Evolutionary conservation across 768 basidiomycete species (phyloP), one percentile per base, ranked within the genome.

Genomic region (Amanita fuliginea): DNA sequence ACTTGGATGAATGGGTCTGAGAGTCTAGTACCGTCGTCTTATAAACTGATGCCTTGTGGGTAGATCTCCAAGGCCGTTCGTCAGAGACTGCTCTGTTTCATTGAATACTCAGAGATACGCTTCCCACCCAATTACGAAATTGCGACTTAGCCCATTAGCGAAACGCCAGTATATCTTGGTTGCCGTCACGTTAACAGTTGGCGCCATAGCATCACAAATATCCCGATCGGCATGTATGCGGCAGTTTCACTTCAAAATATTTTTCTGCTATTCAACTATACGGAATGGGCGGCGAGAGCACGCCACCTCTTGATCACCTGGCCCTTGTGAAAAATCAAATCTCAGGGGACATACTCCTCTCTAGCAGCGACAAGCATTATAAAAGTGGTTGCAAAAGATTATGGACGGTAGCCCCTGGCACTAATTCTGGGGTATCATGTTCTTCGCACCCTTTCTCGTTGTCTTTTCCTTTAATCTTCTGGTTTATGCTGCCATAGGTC

Each of bases 401-500:
- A 6, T 6, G n/a, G 6, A 21, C 45, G 19, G 10, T 34, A 36
- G 18, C 14, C 32, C 14, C 19, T 32, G 11, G 30, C 3, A 32
- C 30, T 11, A 10, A 18, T 36, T 34, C 32, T 8, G 30, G 33
- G 5, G 19, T 39, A 3, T 39, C 21, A 49, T 49, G 47, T 28
- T n/a, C 3, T 16, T 33, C 24, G 19, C 9, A 28, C 33, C 39
- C 19, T 14, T n/a, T 24, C 21, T 49, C 19, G 39, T 41, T 4
- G 40, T 26, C 13, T 28, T 42, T n/a, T 22, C 47, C 18, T 6
- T 49, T 4, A 13, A 7, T 26, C 41, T 28, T 11, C 10, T 41
- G n/a, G 47, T 18, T 1, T 33, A 42, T 49, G 47, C 47, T 0
- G 26, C 47, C n/a, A 42, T 60, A 44, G 60, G 62, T 0, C 62